Conservation (phyloP, 768 basidiomycete genomes). For the Kondoa malvinella region DNA sequence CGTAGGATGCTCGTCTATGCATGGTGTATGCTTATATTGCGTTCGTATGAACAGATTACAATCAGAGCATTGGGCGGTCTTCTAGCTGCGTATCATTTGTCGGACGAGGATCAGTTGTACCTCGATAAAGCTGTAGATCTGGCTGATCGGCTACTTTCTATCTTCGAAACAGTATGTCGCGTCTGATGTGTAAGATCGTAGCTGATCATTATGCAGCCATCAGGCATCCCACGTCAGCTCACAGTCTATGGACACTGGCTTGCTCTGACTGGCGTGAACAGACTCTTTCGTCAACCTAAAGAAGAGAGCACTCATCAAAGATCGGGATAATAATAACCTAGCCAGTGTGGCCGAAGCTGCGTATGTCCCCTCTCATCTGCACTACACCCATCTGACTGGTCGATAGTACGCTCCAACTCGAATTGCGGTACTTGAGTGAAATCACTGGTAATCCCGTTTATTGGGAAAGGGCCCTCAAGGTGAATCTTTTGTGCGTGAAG, state of each 20-base stretch:
- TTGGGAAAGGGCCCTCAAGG: slow-evolving; percentile 65
- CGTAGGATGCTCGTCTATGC: slow-evolving; percentile 19
- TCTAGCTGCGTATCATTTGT: slow-evolving; percentile 66
- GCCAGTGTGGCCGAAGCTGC: slow-evolving; percentile 72
- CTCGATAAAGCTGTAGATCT: slow-evolving; percentile 65
- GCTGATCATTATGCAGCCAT: slow-evolving; percentile 29
- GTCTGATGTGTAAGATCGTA: neutral
- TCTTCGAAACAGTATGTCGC: slow-evolving; percentile 46
- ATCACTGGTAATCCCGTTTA: slow-evolving; percentile 60
- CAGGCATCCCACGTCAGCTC: slow-evolving; percentile 67
- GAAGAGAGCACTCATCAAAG: slow-evolving; percentile 43
- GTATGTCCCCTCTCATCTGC: neutral
- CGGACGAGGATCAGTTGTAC: slow-evolving; percentile 47
- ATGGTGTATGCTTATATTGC: slow-evolving; percentile 12
- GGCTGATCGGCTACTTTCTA: slow-evolving; percentile 65
- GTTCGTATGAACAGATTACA: slow-evolving; percentile 70
- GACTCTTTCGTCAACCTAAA: slow-evolving; percentile 64
- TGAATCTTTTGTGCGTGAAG: too few species aligned
- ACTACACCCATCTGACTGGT: neutral
- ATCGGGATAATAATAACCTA: slow-evolving; percentile 44
- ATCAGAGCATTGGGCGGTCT: slow-evolving; percentile 84
- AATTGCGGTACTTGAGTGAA: slow-evolving; percentile 69
- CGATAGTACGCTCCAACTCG: slow-evolving; percentile 55
- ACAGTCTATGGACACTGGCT: too few species aligned
- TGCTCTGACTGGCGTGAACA: too few species aligned